phyloP scores from a whole-genome alignment of 306 rosid species.

The Rosa rugosa region DNA sequence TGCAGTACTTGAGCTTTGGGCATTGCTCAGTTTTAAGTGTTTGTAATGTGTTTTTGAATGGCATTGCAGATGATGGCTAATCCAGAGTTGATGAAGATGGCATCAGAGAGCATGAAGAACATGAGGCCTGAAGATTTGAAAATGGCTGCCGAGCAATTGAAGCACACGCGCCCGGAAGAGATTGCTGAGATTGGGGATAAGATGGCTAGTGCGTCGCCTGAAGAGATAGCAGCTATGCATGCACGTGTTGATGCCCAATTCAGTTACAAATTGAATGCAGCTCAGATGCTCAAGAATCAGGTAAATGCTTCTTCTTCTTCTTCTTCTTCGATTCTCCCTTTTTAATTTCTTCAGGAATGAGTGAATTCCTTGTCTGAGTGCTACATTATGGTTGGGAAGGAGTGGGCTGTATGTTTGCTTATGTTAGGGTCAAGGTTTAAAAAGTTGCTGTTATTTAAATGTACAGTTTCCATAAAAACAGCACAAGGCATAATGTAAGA shows the following conservation, averaged over 20 bases:
- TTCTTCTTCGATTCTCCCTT: neutral
- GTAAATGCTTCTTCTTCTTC: conserved; percentile 29
- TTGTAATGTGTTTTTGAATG: conserved; percentile 6
- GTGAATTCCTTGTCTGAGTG: neutral
- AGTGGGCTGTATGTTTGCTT: too few species aligned
- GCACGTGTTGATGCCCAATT: conserved; percentile 66
- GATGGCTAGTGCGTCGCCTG: conserved; percentile 82
- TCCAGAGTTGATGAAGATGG: conserved; percentile 91
- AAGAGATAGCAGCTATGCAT: conserved; percentile 78
- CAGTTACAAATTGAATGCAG: conserved; percentile 65
- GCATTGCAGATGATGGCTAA: conserved; percentile 86
- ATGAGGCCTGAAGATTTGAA: conserved; percentile 80
- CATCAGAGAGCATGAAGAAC: conserved; percentile 89
- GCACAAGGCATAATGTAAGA: neutral
- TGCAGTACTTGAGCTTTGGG: too few species aligned
- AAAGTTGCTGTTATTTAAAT: too few species aligned
- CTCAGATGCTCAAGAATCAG: conserved; percentile 89
- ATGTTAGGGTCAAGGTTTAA: too few species aligned
- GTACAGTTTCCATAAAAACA: neutral
- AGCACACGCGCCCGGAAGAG: conserved; percentile 85
- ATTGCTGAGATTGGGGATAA: conserved; percentile 93
- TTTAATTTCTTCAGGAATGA: neutral
- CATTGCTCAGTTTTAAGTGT: neutral
- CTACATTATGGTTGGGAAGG: too few species aligned
- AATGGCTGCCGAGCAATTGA: conserved; percentile 82